Conservation (phyloP, 225 moss, liverwort and hornwort species). For the Physcomitrellopsis africana region DNA sequence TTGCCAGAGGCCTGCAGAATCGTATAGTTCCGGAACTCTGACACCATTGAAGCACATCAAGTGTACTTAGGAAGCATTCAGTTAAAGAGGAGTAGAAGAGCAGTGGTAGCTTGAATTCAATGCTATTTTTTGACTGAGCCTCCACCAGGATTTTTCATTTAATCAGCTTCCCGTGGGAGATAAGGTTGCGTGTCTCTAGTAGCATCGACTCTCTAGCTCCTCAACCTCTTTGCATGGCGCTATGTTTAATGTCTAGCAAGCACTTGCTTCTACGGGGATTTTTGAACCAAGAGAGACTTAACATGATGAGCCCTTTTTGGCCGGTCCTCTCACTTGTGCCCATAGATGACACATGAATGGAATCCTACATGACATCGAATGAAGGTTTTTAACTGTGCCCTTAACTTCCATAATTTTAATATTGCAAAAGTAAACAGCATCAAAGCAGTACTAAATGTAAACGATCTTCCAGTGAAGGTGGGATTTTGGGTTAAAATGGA, state of each 20-base stretch:
- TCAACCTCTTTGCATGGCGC: not conserved
- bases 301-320: slow-evolving; percentile 2
- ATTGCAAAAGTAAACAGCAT: no score
- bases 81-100: not conserved
- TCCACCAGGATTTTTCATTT: not conserved
- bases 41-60: slow-evolving; percentile 29
- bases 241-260: slow-evolving; percentile 8
- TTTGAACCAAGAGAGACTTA: slow-evolving; percentile 27
- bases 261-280: slow-evolving; percentile 18
- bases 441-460: no score
- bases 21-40: slow-evolving; percentile 54
- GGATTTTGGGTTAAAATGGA: no score
- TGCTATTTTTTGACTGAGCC: not conserved
- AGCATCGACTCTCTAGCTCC: not conserved
- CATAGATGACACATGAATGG: no score
- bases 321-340: no score
- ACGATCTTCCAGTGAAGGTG: no score
- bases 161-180: not conserved
- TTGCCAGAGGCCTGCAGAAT: slow-evolving; percentile 67
- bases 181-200: slow-evolving; percentile 12
- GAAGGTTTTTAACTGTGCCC: no score
- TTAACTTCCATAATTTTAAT: no score
- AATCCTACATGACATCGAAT: no score
- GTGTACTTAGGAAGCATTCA: slow-evolving; percentile 8
- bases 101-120: not conserved